A percentile compares a stretch with the other conserved stretches of the same genome.
Evolutionary conservation across 2,329 filamentous ascomycete species (phyloP).

Genomic region (Calonectria leucothoes): DNA sequence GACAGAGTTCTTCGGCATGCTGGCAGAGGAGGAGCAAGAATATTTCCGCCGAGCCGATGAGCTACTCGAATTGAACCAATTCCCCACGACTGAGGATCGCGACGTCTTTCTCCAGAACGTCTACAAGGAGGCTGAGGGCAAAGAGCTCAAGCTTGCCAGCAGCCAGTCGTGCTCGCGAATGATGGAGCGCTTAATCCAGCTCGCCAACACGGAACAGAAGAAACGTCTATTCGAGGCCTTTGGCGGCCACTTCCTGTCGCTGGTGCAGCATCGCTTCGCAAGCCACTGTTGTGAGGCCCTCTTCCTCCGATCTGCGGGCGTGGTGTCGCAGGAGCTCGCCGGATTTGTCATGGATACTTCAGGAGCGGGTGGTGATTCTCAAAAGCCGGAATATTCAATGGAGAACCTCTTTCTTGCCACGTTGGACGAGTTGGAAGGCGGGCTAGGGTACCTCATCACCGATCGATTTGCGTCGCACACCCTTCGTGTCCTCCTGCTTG

Average conservation of each 20-base stretch:
- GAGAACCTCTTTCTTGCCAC: slow-evolving; percentile 87
- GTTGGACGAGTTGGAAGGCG: slow-evolving; percentile 87
- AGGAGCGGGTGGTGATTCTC: slow-evolving; percentile 55
- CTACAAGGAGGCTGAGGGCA: slow-evolving; percentile 86
- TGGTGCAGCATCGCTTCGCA: slow-evolving; percentile 95
- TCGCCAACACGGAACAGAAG: slow-evolving; percentile 83
- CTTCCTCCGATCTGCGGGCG: slow-evolving; percentile 84
- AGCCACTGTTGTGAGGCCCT: slow-evolving; percentile 97
- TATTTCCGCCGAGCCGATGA: slow-evolving; percentile 94
- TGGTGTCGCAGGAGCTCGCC: slow-evolving; percentile 79
- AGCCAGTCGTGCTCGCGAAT: slow-evolving; percentile 95
- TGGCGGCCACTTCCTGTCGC: slow-evolving; percentile 84
- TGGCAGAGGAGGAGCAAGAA: slow-evolving; percentile 93
- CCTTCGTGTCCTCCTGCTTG: slow-evolving; percentile 84
- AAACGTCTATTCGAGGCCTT: slow-evolving; percentile 90
- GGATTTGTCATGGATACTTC: slow-evolving; percentile 58
- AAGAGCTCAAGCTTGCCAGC: slow-evolving; percentile 95
- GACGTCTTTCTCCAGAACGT: slow-evolving; percentile 82
- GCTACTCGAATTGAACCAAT: slow-evolving; percentile 90
- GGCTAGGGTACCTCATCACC: slow-evolving; percentile 85
- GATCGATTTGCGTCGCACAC: slow-evolving; percentile 93
- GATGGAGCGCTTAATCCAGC: slow-evolving; percentile 89
- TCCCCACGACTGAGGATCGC: slow-evolving; percentile 79
- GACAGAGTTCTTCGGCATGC: slow-evolving; percentile 89
- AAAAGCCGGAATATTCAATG: slow-evolving; percentile 72